phyloP scores from a whole-genome alignment of 73 alveolate genomes.

The Paramecium sonneborni region DNA sequence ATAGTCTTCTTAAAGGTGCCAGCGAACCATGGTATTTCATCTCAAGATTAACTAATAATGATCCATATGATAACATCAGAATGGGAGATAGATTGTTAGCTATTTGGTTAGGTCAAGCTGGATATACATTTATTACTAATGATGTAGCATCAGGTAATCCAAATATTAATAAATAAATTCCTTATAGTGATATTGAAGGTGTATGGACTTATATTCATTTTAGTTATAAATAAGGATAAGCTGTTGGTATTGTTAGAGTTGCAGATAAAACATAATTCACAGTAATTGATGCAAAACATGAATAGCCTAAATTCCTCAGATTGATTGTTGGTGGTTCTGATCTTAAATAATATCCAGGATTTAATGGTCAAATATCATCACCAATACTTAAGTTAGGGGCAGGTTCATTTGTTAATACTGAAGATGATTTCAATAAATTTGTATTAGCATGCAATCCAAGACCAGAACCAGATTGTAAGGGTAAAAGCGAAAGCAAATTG shows the following conservation, averaged over 20 bases:
- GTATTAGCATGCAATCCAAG: constrained; percentile 39
- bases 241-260: background rate
- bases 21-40: constrained; percentile 56
- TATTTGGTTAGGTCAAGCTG: constrained; percentile 47
- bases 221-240: constrained; percentile 33
- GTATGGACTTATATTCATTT: constrained; percentile 57
- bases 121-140: constrained; percentile 37
- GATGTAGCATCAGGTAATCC: constrained; percentile 21
- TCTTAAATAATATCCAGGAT: constrained; percentile 43
- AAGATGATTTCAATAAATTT: constrained; percentile 14
- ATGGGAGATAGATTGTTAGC: constrained; percentile 48
- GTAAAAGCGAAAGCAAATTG: background rate
- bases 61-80: constrained; percentile 55
- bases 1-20: background rate
- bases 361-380: constrained; percentile 28
- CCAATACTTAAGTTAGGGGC: constrained; percentile 38
- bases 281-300: background rate
- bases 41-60: constrained; percentile 36
- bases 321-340: constrained; percentile 38
- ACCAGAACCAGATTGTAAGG: constrained; percentile 41
- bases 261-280: background rate
- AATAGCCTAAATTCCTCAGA: constrained; percentile 14
- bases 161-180: constrained; percentile 27
- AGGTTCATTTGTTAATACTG: background rate
- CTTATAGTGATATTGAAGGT: constrained; percentile 41